These are phyloP conservation scores for Pythium guiyangense DNA, from an alignment of 352 stramenopile species.

Conservation along the genomic window DNA sequence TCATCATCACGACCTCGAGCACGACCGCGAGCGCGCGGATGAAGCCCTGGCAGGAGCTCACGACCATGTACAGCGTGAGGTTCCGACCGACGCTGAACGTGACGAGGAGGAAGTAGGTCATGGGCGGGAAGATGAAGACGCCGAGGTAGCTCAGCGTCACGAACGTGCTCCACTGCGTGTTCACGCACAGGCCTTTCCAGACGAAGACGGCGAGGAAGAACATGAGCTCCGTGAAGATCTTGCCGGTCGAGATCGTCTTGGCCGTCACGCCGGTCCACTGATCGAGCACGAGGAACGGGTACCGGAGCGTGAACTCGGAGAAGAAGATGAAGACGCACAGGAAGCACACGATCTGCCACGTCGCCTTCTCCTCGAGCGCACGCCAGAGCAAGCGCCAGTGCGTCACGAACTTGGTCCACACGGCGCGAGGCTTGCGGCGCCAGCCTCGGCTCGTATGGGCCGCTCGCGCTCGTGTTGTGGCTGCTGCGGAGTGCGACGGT, in stretches of 20 bases:
- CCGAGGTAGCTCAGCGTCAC: conserved; percentile 21
- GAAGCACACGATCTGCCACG: conserved; percentile 33
- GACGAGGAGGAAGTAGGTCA: conserved; percentile 25
- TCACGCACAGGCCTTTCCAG: conserved; percentile 28
- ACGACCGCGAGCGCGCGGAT: conserved; percentile 27
- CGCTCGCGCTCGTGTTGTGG: too few species aligned
- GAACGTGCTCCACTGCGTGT: conserved; percentile 31
- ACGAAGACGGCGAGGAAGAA: conserved; percentile 23
- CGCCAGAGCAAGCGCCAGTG: conserved; percentile 33
- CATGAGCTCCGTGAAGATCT: conserved; percentile 28
- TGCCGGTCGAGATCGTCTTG: conserved; percentile 22
- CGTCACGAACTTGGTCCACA: conserved; percentile 6
- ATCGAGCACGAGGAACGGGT: conserved; percentile 30
- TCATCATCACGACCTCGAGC: conserved; percentile 30
- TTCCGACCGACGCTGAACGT: conserved; percentile 16
- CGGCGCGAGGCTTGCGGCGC: not conserved
- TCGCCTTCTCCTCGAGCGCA: conserved; percentile 30
- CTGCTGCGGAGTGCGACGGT: not conserved
- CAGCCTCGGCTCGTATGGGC: too few species aligned
- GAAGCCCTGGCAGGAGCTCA: conserved; percentile 34
- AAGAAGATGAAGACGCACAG: conserved; percentile 45
- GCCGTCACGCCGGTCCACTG: conserved; percentile 37
- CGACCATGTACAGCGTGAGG: conserved; percentile 28
- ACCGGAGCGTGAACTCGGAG: conserved; percentile 41
- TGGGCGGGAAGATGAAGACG: conserved; percentile 23